Conservation (phyloP, 2,329 filamentous ascomycete species). For the Colletotrichum eremochloae region DNA sequence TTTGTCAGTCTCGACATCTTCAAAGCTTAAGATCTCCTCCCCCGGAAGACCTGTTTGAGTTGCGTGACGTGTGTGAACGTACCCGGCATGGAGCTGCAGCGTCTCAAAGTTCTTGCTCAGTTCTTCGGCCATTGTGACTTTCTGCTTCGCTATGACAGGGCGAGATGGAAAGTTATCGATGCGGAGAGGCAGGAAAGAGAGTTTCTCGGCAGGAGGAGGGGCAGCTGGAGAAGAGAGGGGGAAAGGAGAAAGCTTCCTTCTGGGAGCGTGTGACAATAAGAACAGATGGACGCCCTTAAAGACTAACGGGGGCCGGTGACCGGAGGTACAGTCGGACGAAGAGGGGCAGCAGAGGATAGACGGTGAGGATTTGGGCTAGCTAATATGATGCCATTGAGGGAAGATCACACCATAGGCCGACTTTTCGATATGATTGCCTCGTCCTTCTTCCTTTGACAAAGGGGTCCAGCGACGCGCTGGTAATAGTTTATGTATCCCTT, state of each 20-base stretch:
- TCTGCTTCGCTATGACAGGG: background rate
- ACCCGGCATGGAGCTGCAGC: constrained; percentile 88
- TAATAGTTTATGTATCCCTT: background rate
- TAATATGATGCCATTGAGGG: constrained; percentile 42
- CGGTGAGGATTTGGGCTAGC: constrained; percentile 15
- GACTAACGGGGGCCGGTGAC: constrained; percentile 27
- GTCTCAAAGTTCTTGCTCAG: constrained; percentile 81
- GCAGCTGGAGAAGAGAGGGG: constrained; percentile 4
- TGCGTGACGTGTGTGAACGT: constrained; percentile 49
- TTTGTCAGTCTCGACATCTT: constrained; percentile 28
- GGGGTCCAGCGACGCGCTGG: background rate
- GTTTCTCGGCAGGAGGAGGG: background rate
- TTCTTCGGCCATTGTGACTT: constrained; percentile 56
- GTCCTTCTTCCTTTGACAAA: background rate
- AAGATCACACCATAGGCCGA: constrained; percentile 25
- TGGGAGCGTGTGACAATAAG: constrained; percentile 5
- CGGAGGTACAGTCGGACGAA: constrained; percentile 30
- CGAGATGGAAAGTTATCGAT: constrained; percentile 47
- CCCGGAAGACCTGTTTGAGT: background rate
- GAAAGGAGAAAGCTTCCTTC: constrained; percentile 1
- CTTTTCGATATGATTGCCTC: constrained; percentile 15
- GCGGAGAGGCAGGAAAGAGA: background rate
- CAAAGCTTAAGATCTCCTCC: background rate
- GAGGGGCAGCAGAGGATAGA: constrained; percentile 16
- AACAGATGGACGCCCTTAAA: constrained; percentile 21